Evolutionary conservation across 2,329 filamentous ascomycete species (phyloP).

Genomic region (Aspergillus tanneri): DNA sequence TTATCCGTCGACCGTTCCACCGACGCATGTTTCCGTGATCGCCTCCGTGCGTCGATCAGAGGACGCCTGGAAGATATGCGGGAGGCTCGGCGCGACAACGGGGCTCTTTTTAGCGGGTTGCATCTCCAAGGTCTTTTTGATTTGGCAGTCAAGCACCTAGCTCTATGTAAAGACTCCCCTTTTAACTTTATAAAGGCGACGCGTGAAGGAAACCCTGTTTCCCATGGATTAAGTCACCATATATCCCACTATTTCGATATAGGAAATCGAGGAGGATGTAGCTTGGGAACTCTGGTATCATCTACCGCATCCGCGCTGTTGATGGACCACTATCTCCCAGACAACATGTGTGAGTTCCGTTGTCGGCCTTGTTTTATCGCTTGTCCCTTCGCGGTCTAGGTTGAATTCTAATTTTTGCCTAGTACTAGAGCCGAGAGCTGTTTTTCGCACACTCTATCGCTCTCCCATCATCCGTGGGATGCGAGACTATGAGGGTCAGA

Average conservation of each 20-base stretch:
- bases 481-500: not conserved
- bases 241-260: slow-evolving; percentile 4
- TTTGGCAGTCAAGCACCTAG: not conserved
- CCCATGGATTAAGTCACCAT: not conserved
- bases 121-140: slow-evolving; percentile 1
- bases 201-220: not conserved
- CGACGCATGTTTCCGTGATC: not conserved
- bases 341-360: slow-evolving; percentile 14
- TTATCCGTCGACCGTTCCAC: not conserved
- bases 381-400: not conserved
- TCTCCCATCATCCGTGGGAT: slow-evolving; percentile 1
- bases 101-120: not conserved
- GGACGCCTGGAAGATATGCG: slow-evolving; percentile 4
- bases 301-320: slow-evolving; percentile 1
- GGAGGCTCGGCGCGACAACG: slow-evolving; percentile 2
- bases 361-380: not conserved
- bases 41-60: not conserved
- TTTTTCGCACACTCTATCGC: slow-evolving; percentile 16
- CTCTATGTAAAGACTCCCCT: not conserved
- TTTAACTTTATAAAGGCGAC: slow-evolving; percentile 4
- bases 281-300: not conserved
- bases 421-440: slow-evolving; percentile 14
- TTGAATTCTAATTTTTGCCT: not conserved
- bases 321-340: not conserved
- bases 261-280: slow-evolving; percentile 1